phyloP scores from a whole-genome alignment of 2,329 filamentous ascomycete species.

The Cordyceps farinosa region DNA sequence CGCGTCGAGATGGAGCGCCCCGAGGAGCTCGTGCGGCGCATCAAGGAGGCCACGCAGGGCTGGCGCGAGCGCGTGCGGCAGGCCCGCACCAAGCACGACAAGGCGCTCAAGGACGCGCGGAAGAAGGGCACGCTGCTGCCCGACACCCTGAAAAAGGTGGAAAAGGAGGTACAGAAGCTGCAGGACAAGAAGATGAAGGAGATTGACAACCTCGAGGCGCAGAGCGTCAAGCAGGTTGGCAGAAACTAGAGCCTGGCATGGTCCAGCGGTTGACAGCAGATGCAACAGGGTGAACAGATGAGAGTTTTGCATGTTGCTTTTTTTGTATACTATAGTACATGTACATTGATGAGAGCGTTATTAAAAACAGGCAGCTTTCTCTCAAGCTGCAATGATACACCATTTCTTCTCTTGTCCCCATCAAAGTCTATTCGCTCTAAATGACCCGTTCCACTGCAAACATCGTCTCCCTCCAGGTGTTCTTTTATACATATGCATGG shows the following conservation, averaged over 20 bases:
- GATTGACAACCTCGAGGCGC: conserved; percentile 49
- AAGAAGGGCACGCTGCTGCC: conserved; percentile 41
- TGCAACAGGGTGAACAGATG: not conserved
- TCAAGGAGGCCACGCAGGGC: conserved; percentile 44
- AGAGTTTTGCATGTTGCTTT: not conserved
- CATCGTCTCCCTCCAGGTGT: not conserved
- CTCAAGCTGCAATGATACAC: conserved; percentile 6
- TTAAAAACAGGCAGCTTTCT: not conserved
- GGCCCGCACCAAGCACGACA: conserved; percentile 46
- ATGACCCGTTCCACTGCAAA: not conserved
- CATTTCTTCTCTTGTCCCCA: not conserved
- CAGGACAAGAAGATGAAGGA: conserved; percentile 52
- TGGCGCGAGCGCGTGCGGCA: conserved; percentile 50
- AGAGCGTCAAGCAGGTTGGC: conserved; percentile 41
- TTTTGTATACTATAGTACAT: conserved; percentile 20
- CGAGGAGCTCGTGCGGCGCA: conserved; percentile 43
- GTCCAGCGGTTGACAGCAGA: not conserved
- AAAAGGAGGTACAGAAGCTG: conserved; percentile 45
- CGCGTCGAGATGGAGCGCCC: conserved; percentile 50
- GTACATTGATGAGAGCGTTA: conserved; percentile 16
- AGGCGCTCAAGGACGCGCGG: conserved; percentile 47
- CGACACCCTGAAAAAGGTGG: conserved; percentile 48
- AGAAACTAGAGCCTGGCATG: conserved; percentile 20
- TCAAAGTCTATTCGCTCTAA: not conserved
- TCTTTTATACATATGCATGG: not conserved